A percentile compares a stretch with the other conserved stretches of the same genome.
These are phyloP conservation scores for Camillea tinctor DNA, from an alignment of 2,329 filamentous ascomycete species.

Conservation along the genomic window DNA sequence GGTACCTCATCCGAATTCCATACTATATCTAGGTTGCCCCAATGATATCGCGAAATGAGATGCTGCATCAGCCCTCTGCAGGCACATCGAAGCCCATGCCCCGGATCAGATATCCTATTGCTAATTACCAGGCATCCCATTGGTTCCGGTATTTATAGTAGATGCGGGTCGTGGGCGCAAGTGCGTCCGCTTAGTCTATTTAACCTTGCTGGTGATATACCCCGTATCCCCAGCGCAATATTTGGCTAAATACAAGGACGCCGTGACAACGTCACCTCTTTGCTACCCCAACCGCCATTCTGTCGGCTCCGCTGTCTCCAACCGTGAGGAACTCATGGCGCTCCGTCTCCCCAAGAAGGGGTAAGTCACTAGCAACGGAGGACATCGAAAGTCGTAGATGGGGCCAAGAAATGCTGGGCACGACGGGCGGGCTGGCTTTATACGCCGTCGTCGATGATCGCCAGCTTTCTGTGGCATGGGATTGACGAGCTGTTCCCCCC, in stretches of 20 bases:
- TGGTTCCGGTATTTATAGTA: slow-evolving; percentile 26
- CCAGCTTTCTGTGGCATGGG: slow-evolving; percentile 13
- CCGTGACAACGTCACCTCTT: slow-evolving; percentile 23
- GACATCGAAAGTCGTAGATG: slow-evolving; percentile 8
- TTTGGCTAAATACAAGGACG: slow-evolving; percentile 31
- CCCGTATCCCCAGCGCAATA: slow-evolving; percentile 19
- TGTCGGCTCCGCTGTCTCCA: slow-evolving; percentile 23
- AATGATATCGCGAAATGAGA: not conserved
- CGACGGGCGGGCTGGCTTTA: slow-evolving; percentile 6
- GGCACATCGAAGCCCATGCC: not conserved
- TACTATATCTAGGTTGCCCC: not conserved
- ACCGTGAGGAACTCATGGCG: slow-evolving; percentile 15
- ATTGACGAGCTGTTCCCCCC: not conserved
- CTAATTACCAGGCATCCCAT: slow-evolving; percentile 10
- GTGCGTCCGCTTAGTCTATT: slow-evolving; percentile 17
- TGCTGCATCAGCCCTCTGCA: not conserved
- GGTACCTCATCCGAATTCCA: not conserved
- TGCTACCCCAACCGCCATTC: slow-evolving; percentile 18
- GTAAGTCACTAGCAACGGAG: slow-evolving; percentile 13
- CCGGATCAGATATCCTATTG: not conserved
- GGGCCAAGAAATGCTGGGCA: no score
- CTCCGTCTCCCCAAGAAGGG: slow-evolving; percentile 29
- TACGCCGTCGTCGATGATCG: slow-evolving; percentile 20
- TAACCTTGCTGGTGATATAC: slow-evolving; percentile 22
- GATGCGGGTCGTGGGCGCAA: slow-evolving; percentile 16